These are phyloP conservation scores for Sclerotinia nivalis DNA, from an alignment of 2,329 filamentous ascomycete genomes.

Conservation along the genomic window DNA sequence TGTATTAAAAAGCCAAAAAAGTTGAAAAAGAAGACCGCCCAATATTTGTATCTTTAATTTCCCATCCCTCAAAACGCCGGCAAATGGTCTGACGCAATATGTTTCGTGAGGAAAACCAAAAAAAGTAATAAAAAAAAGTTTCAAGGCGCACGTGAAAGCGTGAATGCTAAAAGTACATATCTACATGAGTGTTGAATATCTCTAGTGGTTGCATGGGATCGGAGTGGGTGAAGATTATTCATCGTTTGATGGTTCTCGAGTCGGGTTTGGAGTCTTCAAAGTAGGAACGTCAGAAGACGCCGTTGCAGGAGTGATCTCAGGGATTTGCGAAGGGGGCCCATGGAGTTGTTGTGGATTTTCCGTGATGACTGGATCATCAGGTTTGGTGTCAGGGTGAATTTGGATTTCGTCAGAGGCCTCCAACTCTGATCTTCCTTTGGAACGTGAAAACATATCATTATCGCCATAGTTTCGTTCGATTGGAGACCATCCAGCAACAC, in stretches of 20 bases:
- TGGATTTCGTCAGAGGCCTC: conserved; percentile 48
- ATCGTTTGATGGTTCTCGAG: not conserved
- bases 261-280: conserved; percentile 12
- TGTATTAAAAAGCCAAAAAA: conserved; percentile 7
- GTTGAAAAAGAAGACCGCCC: not conserved
- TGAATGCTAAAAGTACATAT: conserved; percentile 11
- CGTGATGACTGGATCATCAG: conserved; percentile 49
- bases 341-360: conserved; percentile 42
- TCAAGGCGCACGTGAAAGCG: not conserved
- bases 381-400: conserved; percentile 51
- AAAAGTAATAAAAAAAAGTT: not conserved
- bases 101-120: not conserved
- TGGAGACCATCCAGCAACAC: conserved; percentile 76
- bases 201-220: not conserved
- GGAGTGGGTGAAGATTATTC: not conserved
- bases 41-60: conserved; percentile 1
- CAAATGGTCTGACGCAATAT: not conserved
- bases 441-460: conserved; percentile 37
- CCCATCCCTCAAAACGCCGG: not conserved
- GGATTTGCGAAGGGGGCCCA: conserved; percentile 38
- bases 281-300: conserved; percentile 16
- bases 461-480: conserved; percentile 56
- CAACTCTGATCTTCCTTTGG: conserved; percentile 41
- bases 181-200: conserved; percentile 2
- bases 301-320: conserved; percentile 31